phyloP scores from a whole-genome alignment of 2,329 filamentous ascomycete genomes.

The Aspergillus spinulosporus region DNA sequence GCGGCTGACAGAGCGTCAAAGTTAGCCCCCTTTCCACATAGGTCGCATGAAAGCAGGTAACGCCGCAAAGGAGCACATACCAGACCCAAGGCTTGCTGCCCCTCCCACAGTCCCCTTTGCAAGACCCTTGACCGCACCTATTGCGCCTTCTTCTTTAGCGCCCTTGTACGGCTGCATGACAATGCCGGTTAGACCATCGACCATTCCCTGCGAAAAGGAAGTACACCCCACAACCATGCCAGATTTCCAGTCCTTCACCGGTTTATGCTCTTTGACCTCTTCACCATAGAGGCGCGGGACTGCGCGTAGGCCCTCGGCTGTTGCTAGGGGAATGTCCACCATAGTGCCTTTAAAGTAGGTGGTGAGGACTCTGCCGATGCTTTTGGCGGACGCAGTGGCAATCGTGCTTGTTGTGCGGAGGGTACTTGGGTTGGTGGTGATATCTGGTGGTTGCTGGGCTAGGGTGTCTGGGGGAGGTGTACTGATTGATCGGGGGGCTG shows the following conservation, averaged over 20 bases:
- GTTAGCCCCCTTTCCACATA: neutral
- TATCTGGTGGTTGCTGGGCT: neutral
- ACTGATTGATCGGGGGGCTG: neutral
- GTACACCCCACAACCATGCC: slow-evolving; percentile 35
- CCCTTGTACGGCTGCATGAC: slow-evolving; percentile 34
- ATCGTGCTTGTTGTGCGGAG: slow-evolving; percentile 13
- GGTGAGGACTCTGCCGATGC: slow-evolving; percentile 28
- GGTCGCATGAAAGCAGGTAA: neutral
- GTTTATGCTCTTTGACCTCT: slow-evolving; percentile 32
- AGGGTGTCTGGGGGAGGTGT: neutral
- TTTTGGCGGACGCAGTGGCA: slow-evolving; percentile 21
- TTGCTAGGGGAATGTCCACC: slow-evolving; percentile 40
- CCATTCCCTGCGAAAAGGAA: slow-evolving; percentile 34
- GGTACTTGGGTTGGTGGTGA: neutral
- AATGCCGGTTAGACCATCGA: slow-evolving; percentile 34
- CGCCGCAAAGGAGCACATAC: slow-evolving; percentile 18
- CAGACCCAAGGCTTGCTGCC: slow-evolving; percentile 26
- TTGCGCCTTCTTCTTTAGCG: slow-evolving; percentile 32
- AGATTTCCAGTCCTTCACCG: slow-evolving; percentile 36
- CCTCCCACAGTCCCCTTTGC: slow-evolving; percentile 35
- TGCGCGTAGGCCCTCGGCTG: slow-evolving; percentile 38
- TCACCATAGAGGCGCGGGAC: slow-evolving; percentile 42
- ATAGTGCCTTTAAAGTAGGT: slow-evolving; percentile 34
- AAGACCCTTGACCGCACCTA: slow-evolving; percentile 36
- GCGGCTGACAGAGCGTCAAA: slow-evolving; percentile 17